Evolutionary conservation across 2,329 filamentous ascomycete genomes (phyloP).

Genomic region (Ophiostoma montium): DNA sequence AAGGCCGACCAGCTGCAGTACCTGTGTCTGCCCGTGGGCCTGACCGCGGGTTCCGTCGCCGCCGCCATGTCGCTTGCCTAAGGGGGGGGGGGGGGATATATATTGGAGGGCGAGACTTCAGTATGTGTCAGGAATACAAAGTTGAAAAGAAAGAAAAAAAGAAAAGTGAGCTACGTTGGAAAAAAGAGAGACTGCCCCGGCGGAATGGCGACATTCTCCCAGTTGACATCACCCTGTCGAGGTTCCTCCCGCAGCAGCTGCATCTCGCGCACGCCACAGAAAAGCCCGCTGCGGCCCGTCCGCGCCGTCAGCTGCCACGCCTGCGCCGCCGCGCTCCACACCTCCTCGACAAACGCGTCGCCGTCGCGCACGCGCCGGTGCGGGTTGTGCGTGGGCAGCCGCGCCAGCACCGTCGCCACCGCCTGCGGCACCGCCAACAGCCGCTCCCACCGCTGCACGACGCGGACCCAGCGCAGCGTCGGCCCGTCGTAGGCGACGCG

Average conservation of each 20-base stretch:
- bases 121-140: no score
- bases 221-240: constrained; percentile 21
- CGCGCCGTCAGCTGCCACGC: constrained; percentile 28
- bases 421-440: constrained; percentile 21
- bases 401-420: constrained; percentile 36
- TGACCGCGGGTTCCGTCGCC: no score
- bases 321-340: constrained; percentile 29
- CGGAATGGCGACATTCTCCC: constrained; percentile 22
- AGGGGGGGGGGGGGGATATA: no score
- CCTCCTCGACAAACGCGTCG: constrained; percentile 33
- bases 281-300: constrained; percentile 35
- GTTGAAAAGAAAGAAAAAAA: no score
- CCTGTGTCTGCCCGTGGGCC: no score
- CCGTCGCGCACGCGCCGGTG: constrained; percentile 46
- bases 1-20: no score
- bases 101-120: no score
- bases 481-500: constrained; percentile 51
- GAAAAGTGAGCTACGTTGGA: constrained; percentile 3
- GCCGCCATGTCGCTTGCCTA: background rate
- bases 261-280: constrained; percentile 40
- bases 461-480: constrained; percentile 43
- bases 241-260: constrained; percentile 21
- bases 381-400: constrained; percentile 36
- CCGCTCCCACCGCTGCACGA: constrained; percentile 50
- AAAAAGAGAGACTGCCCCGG: constrained; percentile 21